Evolutionary conservation across 192 early-diverging fungal genomes (phyloP).

Genomic region (Linnemannia exigua): DNA sequence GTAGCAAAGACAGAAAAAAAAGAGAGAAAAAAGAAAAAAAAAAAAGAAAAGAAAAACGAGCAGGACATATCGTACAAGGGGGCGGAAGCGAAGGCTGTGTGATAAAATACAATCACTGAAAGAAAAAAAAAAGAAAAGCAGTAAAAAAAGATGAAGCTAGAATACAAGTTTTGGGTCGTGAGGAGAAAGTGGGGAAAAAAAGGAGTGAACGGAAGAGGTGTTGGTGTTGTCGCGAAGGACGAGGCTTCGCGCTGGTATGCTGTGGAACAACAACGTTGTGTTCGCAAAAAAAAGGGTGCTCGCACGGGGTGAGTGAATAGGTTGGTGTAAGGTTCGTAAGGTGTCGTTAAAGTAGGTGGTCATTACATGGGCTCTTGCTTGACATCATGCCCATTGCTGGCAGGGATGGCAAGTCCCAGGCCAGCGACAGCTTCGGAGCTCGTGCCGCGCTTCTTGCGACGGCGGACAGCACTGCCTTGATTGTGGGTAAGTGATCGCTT

Average conservation of each 20-base stretch:
- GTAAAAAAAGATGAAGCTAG: slow-evolving; percentile 14
- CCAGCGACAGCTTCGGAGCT: slow-evolving; percentile 48
- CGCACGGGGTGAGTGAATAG: not conserved
- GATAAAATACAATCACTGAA: slow-evolving; percentile 17
- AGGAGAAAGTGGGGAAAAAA: slow-evolving; percentile 3
- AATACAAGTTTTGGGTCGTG: slow-evolving; percentile 8
- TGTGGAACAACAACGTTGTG: not conserved
- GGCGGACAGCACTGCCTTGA: slow-evolving; percentile 36
- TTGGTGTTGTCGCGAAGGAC: not conserved
- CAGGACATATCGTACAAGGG: slow-evolving; percentile 8
- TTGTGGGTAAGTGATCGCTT: slow-evolving; percentile 27
- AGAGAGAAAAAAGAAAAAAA: not conserved
- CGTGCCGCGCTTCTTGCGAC: slow-evolving; percentile 54
- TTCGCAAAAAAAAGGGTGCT: not conserved
- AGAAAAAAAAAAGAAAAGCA: slow-evolving; percentile 4
- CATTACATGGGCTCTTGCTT: slow-evolving; percentile 40
- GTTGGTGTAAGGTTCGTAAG: not conserved
- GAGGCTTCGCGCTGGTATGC: slow-evolving; percentile 18
- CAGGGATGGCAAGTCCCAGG: slow-evolving; percentile 15
- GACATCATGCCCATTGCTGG: slow-evolving; percentile 33
- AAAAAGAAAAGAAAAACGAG: slow-evolving; percentile 9
- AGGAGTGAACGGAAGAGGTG: not conserved
- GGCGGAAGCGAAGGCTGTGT: not conserved
- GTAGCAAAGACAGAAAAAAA: slow-evolving; percentile 10
- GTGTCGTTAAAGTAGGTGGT: slow-evolving; percentile 9